Evolutionary conservation across 164 flowering plant species (phyloP).

Genomic region (Vitis cinerea): DNA sequence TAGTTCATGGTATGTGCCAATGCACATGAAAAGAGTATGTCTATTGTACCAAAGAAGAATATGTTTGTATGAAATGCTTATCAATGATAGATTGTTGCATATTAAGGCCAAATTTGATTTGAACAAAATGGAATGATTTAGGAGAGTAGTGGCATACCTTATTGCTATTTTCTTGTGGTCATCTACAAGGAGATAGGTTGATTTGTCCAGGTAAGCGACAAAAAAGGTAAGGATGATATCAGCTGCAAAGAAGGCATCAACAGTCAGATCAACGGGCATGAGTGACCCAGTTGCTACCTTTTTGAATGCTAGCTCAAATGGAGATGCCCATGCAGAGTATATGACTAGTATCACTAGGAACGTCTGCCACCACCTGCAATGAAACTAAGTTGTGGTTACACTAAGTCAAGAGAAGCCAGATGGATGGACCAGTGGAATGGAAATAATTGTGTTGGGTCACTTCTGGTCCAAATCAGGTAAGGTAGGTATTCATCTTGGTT

Average conservation of each 20-base stretch:
- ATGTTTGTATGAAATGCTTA: no score
- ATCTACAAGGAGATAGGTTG: constrained; percentile 76
- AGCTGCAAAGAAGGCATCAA: constrained; percentile 66
- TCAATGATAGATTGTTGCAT: no score
- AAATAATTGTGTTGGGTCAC: no score
- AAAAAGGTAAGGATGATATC: constrained; percentile 82
- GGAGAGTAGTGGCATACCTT: constrained; percentile 33
- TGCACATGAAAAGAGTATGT: no score
- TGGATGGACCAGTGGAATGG: no score
- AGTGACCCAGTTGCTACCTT: constrained; percentile 50
- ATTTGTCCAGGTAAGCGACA: constrained; percentile 81
- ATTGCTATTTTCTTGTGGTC: constrained; percentile 67
- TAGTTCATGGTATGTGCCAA: no score
- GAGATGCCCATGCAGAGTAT: constrained; percentile 89
- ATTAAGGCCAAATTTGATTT: no score
- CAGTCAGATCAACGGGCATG: constrained; percentile 56
- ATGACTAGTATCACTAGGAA: constrained; percentile 72
- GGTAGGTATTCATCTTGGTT: no score
- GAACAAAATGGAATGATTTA: background rate
- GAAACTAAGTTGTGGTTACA: no score
- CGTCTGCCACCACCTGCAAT: constrained; percentile 72
- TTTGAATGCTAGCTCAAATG: constrained; percentile 77
- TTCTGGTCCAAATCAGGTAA: no score
- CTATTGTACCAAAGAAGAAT: no score
- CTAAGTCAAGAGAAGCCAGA: no score